Percentiles rank a stretch among this genome's conserved stretches.
phyloP scores from a whole-genome alignment of 2,329 filamentous ascomycete species.

The Trichoderma afroharzianum region DNA sequence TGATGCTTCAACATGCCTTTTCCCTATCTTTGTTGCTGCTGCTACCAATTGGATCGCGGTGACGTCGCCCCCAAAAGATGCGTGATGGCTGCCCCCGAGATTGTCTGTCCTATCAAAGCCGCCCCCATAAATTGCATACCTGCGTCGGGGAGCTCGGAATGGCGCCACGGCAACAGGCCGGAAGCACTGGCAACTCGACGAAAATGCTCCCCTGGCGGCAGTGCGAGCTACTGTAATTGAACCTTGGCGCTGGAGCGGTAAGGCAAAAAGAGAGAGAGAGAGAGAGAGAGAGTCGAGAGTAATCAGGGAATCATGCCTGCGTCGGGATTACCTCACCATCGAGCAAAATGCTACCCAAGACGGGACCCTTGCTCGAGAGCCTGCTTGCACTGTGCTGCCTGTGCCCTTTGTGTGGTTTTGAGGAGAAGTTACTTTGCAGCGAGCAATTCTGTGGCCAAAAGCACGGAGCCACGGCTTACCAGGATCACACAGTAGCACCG shows the following conservation, averaged over 20 bases:
- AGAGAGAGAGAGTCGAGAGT: not conserved
- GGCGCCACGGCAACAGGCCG: not conserved
- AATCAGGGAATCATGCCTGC: not conserved
- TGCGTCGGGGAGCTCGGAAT: constrained; percentile 1
- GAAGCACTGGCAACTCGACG: not conserved
- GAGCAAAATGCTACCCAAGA: not conserved
- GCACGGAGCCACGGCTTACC: not conserved
- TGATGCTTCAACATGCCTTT: not conserved
- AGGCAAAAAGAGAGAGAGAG: not conserved
- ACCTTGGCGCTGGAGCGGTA: not conserved
- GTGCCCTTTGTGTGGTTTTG: not conserved
- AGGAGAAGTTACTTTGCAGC: not conserved
- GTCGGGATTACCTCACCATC: not conserved
- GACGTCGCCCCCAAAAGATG: constrained; percentile 3
- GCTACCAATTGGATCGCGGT: not conserved
- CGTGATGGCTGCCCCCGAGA: not conserved
- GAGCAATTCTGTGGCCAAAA: not conserved
- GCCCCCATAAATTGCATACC: constrained; percentile 2
- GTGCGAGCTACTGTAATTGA: not conserved
- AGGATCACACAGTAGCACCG: constrained; percentile 2
- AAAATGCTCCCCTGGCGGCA: not conserved
- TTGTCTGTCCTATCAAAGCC: not conserved
- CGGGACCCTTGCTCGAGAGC: not conserved
- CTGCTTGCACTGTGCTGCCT: not conserved
- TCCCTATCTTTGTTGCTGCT: not conserved